phyloP scores from a whole-genome alignment of 2,329 filamentous ascomycete genomes.

The Colletotrichum lini region DNA sequence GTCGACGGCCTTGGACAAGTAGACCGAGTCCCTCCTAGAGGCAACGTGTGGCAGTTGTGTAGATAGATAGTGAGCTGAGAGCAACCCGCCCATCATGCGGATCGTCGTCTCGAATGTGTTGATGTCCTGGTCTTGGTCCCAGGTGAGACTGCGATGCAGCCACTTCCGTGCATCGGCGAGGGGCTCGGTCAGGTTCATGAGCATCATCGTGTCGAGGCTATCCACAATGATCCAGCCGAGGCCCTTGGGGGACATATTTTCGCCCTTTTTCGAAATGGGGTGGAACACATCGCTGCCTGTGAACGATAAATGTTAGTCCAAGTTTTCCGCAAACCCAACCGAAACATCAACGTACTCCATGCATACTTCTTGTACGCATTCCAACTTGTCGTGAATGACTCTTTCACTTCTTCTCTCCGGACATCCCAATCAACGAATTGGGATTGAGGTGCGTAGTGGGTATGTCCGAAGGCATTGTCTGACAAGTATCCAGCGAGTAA shows the following conservation, averaged over 20 bases:
- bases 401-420: constrained; percentile 84
- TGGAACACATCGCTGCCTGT: constrained; percentile 76
- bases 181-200: constrained; percentile 82
- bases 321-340: too few relatives aligned
- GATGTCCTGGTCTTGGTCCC: constrained; percentile 80
- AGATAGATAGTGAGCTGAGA: constrained; percentile 82
- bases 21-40: constrained; percentile 79
- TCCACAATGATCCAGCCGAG: constrained; percentile 86
- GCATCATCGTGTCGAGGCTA: constrained; percentile 81
- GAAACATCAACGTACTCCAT: constrained; percentile 78
- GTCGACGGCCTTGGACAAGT: constrained; percentile 94
- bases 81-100: constrained; percentile 81
- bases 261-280: constrained; percentile 73
- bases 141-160: constrained; percentile 76
- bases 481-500: neutral
- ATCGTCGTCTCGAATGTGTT: constrained; percentile 85
- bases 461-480: neutral
- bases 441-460: neutral
- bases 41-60: constrained; percentile 72
- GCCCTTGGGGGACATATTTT: constrained; percentile 78
- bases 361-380: constrained; percentile 91
- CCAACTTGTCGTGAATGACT: constrained; percentile 93
- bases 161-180: constrained; percentile 78
- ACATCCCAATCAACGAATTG: constrained; percentile 78
- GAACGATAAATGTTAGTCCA: too few relatives aligned